A percentile compares a stretch with the other conserved stretches of the same genome.
Conservation (phyloP, 805 yeast species). For the Ogataea pini region DNA sequence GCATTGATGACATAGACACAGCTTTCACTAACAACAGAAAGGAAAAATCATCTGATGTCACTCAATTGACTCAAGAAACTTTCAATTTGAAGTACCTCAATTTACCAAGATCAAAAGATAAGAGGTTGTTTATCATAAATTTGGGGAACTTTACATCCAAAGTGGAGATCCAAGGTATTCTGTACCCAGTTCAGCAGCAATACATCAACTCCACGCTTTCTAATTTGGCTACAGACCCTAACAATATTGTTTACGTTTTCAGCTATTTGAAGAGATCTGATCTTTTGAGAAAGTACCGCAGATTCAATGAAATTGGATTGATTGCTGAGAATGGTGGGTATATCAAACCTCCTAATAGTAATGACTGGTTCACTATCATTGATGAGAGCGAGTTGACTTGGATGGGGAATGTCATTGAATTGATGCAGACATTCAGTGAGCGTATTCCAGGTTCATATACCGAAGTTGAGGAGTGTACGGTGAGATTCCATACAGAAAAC, state of each 20-base stretch:
- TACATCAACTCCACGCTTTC: constrained; percentile 56
- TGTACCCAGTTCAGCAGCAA: constrained; percentile 60
- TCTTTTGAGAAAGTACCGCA: constrained; percentile 65
- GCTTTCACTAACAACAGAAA: constrained; percentile 45
- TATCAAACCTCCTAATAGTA: constrained; percentile 52
- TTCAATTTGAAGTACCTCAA: constrained; percentile 38
- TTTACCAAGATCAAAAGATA: constrained; percentile 22
- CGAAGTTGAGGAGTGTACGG: constrained; percentile 72
- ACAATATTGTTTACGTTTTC: constrained; percentile 69
- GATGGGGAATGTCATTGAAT: constrained; percentile 57
- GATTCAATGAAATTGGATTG: constrained; percentile 71
- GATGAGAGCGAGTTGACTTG: constrained; percentile 56
- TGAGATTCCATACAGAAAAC: constrained; percentile 73
- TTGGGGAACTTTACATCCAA: constrained; percentile 46
- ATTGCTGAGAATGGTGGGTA: constrained; percentile 92
- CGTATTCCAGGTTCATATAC: constrained; percentile 78
- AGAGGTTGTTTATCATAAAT: constrained; percentile 54
- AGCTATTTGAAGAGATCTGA: constrained; percentile 65
- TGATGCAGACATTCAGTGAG: constrained; percentile 64
- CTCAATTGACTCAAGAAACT: constrained; percentile 33
- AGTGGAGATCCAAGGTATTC: constrained; percentile 34
- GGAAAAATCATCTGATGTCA: constrained; percentile 24
- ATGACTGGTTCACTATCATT: constrained; percentile 63
- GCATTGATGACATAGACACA: constrained; percentile 53
- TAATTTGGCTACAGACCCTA: constrained; percentile 57